phyloP scores from a whole-genome alignment of 768 basidiomycete species.

The Galerina sulciceps region DNA sequence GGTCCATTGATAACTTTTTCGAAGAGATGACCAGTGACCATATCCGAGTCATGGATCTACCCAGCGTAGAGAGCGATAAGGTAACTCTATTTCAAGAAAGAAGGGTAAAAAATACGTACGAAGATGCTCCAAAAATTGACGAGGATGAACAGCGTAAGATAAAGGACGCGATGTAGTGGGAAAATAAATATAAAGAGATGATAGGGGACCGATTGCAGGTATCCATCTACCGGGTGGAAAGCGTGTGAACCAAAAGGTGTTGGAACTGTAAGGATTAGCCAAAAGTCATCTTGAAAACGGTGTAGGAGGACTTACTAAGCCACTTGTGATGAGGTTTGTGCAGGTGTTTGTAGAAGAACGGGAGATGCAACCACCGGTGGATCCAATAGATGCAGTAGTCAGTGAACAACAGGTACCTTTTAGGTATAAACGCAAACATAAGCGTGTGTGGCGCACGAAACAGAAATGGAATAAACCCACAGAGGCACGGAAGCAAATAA shows the following conservation, averaged over 20 bases:
- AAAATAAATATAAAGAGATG: constrained; percentile 91
- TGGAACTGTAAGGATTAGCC: constrained; percentile 62
- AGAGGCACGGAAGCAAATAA: constrained; percentile 67
- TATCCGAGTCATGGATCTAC: constrained; percentile 98
- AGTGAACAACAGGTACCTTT: constrained; percentile 50
- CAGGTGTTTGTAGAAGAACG: constrained; percentile 82
- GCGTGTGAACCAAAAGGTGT: constrained; percentile 98
- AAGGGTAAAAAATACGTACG: constrained; percentile 52
- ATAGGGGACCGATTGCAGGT: constrained; percentile 92
- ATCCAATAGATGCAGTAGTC: constrained; percentile 97
- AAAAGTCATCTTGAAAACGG: neutral
- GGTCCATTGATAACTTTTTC: constrained; percentile 97
- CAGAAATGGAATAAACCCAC: constrained; percentile 45
- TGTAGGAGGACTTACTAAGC: constrained; percentile 69
- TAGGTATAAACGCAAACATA: constrained; percentile 18
- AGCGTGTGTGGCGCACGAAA: neutral
- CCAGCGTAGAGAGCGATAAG: neutral
- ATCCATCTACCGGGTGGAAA: constrained; percentile 97
- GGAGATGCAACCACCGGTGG: constrained; percentile 89
- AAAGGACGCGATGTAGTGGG: constrained; percentile 85
- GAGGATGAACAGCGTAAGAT: constrained; percentile 84
- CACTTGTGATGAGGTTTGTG: constrained; percentile 99
- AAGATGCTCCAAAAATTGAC: constrained; percentile 96
- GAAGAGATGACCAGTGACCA: constrained; percentile 90
- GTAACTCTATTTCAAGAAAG: neutral